Evolutionary conservation across 306 rosid genomes (phyloP).

Genomic region (Trifolium fragiferum): DNA sequence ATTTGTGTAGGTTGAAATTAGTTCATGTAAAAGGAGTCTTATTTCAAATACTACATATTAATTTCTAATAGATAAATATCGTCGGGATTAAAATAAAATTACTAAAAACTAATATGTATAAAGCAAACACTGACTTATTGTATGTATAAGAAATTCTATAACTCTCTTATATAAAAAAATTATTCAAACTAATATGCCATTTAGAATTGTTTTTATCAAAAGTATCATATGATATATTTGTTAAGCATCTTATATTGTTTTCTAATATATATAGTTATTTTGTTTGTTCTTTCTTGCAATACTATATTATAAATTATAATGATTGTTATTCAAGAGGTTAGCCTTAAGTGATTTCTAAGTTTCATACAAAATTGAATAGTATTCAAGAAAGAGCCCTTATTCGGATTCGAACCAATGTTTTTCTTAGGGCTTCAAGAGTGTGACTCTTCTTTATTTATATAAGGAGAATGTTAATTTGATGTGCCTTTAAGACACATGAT

Average conservation of each 20-base stretch:
- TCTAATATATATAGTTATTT: background rate
- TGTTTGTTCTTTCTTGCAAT: background rate
- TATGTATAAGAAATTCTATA: background rate
- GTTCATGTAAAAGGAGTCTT: background rate
- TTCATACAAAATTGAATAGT: background rate
- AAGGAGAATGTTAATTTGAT: no score
- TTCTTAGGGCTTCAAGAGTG: no score
- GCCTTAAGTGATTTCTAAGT: background rate
- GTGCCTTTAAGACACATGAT: no score
- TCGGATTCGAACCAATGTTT: no score
- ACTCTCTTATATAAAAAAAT: no score
- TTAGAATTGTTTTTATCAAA: background rate
- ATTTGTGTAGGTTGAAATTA: background rate
- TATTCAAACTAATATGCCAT: background rate
- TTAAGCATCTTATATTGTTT: no score
- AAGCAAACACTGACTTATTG: background rate
- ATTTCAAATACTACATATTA: no score
- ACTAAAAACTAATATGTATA: background rate
- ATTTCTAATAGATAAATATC: no score
- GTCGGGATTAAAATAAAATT: background rate
- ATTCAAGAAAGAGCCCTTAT: no score
- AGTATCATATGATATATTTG: no score
- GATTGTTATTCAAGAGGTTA: background rate
- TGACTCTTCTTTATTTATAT: no score
- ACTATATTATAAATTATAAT: background rate